These are phyloP conservation scores for Ogataea nonfermentans DNA, from an alignment of 805 yeast genomes.

Conservation along the genomic window DNA sequence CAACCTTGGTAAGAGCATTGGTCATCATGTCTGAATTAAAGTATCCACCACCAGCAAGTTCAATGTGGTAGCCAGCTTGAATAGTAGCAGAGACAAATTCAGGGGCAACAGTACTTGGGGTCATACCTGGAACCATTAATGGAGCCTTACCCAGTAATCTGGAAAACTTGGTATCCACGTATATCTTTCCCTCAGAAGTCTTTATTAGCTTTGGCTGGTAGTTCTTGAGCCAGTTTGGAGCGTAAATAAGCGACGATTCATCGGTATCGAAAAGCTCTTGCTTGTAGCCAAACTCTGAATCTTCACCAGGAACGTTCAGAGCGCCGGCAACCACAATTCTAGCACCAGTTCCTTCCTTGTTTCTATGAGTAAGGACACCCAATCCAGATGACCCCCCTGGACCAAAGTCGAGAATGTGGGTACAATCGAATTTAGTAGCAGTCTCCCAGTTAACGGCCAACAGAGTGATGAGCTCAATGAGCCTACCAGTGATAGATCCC, in stretches of 20 bases:
- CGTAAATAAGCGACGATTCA: conserved; percentile 65
- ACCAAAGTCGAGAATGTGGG: conserved; percentile 95
- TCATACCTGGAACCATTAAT: conserved; percentile 98
- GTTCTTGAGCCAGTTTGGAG: conserved; percentile 88
- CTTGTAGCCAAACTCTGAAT: conserved; percentile 91
- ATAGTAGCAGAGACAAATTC: conserved; percentile 91
- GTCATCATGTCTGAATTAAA: conserved; percentile 72
- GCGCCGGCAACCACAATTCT: conserved; percentile 94
- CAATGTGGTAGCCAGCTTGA: conserved; percentile 96
- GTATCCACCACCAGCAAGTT: conserved; percentile 99
- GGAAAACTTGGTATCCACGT: conserved; percentile 92
- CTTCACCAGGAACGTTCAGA: conserved; percentile 60
- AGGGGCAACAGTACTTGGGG: conserved; percentile 95
- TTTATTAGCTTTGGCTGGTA: conserved; percentile 82
- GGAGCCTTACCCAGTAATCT: conserved; percentile 93
- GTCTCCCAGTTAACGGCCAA: conserved; percentile 93
- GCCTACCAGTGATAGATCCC: conserved; percentile 62
- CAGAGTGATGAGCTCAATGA: conserved; percentile 79
- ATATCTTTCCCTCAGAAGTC: conserved; percentile 69
- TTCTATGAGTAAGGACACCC: conserved; percentile 93
- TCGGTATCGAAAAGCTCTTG: conserved; percentile 86
- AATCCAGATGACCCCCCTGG: conserved; percentile 98
- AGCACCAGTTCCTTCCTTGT: conserved; percentile 98
- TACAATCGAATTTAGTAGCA: conserved; percentile 76
- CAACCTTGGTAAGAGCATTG: conserved; percentile 71